Evolutionary conservation across 805 yeast species (phyloP).

Genomic region (Yarrowia deformans): DNA sequence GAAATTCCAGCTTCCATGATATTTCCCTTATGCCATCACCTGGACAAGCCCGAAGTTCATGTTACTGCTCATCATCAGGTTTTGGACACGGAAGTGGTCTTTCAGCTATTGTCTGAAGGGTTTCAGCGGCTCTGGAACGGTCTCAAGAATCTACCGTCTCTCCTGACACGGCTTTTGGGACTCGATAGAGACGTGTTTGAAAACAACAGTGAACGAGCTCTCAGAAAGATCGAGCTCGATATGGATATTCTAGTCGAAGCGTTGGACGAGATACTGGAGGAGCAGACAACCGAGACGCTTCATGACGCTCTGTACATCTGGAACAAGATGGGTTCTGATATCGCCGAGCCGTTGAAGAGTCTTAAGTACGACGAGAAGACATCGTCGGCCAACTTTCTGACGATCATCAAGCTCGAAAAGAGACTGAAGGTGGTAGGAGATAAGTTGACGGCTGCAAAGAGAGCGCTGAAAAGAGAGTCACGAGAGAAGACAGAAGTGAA

Average conservation of each 20-base stretch:
- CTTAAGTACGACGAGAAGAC: conserved; percentile 13
- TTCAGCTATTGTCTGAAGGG: background rate
- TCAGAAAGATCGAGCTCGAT: conserved; percentile 6
- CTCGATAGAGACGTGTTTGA: background rate
- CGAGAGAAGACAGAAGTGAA: background rate
- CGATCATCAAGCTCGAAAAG: conserved; percentile 10
- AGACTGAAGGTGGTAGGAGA: background rate
- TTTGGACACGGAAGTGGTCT: background rate
- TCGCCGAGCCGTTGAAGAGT: background rate
- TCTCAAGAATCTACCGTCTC: background rate
- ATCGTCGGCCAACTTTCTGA: conserved; percentile 1
- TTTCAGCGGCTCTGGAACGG: conserved; percentile 17
- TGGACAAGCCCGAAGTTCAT: background rate
- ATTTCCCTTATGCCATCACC: background rate
- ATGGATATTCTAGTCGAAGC: background rate
- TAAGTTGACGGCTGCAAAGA: background rate
- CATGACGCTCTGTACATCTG: conserved; percentile 12
- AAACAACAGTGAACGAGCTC: background rate
- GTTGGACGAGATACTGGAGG: conserved; percentile 3
- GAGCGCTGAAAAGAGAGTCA: background rate
- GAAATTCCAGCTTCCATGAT: conserved; percentile 5
- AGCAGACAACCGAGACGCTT: background rate
- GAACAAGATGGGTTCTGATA: conserved; percentile 13
- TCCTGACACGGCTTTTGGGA: conserved; percentile 7
- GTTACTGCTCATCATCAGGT: background rate